Conservation (phyloP, 768 basidiomycete species). For the Boletus fagicola region DNA sequence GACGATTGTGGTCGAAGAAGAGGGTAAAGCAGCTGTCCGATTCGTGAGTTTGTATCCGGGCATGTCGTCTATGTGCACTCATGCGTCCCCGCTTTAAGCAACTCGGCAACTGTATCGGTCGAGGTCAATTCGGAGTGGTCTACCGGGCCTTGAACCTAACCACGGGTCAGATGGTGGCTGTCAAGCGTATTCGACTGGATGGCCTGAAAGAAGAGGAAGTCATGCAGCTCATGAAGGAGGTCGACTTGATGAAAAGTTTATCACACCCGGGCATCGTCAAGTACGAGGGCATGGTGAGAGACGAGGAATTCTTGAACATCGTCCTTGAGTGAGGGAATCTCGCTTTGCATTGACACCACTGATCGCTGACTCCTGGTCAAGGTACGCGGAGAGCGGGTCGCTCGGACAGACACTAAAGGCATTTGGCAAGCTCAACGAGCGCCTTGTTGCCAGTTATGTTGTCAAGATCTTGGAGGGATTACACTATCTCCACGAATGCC, state of each 20-base stretch:
- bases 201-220: conserved; percentile 92
- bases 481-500: conserved; percentile 84
- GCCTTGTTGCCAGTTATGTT: conserved; percentile 87
- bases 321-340: conserved; percentile 76
- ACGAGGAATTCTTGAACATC: conserved; percentile 85
- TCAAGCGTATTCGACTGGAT: conserved; percentile 89
- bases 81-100: conserved; percentile 51
- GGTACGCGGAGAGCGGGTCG: conserved; percentile 96
- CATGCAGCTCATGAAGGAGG: conserved; percentile 88
- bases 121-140: conserved; percentile 95
- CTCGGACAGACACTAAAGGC: conserved; percentile 90
- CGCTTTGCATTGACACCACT: neutral
- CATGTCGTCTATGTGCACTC: conserved; percentile 9
- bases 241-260: conserved; percentile 86
- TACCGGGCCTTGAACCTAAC: conserved; percentile 92
- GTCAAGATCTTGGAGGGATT: conserved; percentile 96
- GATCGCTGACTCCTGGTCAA: conserved; percentile 34
- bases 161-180: conserved; percentile 98
- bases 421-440: conserved; percentile 92
- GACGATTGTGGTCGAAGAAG: conserved; percentile 75
- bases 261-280: conserved; percentile 96
- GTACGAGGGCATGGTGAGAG: conserved; percentile 94
- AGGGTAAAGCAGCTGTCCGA: conserved; percentile 74
- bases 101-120: conserved; percentile 96
- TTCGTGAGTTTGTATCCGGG: conserved; percentile 58